phyloP scores from a whole-genome alignment of 2,329 filamentous ascomycete genomes.

The Colletotrichum musae region DNA sequence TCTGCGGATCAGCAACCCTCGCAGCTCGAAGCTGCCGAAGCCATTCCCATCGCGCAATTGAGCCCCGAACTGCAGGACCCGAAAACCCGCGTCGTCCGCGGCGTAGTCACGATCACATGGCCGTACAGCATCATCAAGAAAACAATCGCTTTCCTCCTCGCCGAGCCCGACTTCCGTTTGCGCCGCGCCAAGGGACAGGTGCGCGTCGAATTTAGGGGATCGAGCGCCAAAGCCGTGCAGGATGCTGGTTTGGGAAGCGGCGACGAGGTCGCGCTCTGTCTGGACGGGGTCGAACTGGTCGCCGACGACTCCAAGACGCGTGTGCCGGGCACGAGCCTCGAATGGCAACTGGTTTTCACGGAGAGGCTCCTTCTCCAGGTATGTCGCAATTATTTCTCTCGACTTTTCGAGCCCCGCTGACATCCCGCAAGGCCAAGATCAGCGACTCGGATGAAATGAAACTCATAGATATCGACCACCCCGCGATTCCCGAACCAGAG shows the following conservation, averaged over 20 bases:
- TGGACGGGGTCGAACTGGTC: conserved; percentile 79
- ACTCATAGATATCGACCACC: conserved; percentile 67
- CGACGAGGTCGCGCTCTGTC: conserved; percentile 78
- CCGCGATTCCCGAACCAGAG: conserved; percentile 44
- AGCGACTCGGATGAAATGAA: conserved; percentile 63
- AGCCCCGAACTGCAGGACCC: conserved; percentile 61
- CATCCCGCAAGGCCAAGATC: conserved; percentile 55
- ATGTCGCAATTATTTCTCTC: conserved; percentile 24
- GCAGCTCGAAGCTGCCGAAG: conserved; percentile 39
- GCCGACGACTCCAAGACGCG: conserved; percentile 63
- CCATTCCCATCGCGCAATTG: conserved; percentile 70
- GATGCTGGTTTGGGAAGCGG: conserved; percentile 81
- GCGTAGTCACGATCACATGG: conserved; percentile 89
- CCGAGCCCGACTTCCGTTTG: conserved; percentile 86
- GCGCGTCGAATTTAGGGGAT: conserved; percentile 80
- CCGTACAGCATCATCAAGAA: conserved; percentile 86
- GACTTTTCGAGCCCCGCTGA: conserved; percentile 40
- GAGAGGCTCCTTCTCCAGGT: conserved; percentile 65
- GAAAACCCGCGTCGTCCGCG: conserved; percentile 68
- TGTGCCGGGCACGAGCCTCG: conserved; percentile 65
- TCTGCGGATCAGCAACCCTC: conserved; percentile 33
- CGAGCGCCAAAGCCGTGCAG: conserved; percentile 78
- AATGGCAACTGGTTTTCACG: conserved; percentile 72
- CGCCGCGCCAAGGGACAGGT: conserved; percentile 85
- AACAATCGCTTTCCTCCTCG: conserved; percentile 83